Evolutionary conservation across 2,329 filamentous ascomycete species (phyloP), one percentile per base, ranked within the genome.

Genomic region (Tolypocladium pustulatum): DNA sequence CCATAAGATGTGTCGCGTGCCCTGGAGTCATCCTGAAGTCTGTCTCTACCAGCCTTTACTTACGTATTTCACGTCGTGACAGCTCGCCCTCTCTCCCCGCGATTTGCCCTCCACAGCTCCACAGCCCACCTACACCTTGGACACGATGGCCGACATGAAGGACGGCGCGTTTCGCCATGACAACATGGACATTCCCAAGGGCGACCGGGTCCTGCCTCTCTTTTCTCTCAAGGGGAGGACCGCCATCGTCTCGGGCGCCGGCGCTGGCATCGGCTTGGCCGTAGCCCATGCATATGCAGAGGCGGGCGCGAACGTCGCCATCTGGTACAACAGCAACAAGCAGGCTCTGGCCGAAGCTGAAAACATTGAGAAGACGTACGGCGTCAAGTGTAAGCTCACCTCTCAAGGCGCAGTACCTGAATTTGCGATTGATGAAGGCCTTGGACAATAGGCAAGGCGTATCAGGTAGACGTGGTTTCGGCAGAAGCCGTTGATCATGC

Each of bases 301-400:
- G 68, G 84, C 86, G 20, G 87, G 87, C 55, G 86, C 86, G 59
- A 87, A 89, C 64, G 84, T 90, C 27, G 86, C 85, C 34, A 82
- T 89, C 56, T 89, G 84, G 84, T 90, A 88, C 69, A 86, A 88
- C 68, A 82, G 77, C 70, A 89, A 90, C 72, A 80, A 81, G 66
- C 81, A 85, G 64, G 85, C 86, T 15, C 68, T 84, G 15, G 77
- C 81, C 20, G 78, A 83, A 59, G 86, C 87, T 0, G 78, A 78
- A 37, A 82, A 83, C 32, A 85, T 90, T 53, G 83, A 83, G 66
- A 78, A 82, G 66, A 79, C 81, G 27, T 89, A 85, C 64, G 83
- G 83, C 3, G 86, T 91, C 51, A 84, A 86, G 70, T 85, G 85
- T 86, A 70, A 69, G 81, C 75, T 9, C 10, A 15, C 13, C 12